phyloP scores from a whole-genome alignment of 2,329 filamentous ascomycete genomes.

The Penicillium sp. region DNA sequence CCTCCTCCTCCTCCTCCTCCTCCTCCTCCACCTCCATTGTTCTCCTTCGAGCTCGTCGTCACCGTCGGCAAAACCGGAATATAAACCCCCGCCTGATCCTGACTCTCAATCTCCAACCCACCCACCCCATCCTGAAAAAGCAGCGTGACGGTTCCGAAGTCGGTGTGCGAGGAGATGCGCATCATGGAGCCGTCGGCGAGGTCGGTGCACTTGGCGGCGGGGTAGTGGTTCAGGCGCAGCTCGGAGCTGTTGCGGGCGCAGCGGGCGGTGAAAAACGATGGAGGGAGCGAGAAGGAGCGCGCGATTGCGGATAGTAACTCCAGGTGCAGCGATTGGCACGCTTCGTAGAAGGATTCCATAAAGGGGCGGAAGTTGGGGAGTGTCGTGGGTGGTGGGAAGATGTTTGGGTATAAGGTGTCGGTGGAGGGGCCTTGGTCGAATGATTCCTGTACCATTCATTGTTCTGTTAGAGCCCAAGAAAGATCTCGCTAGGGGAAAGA shows the following conservation, averaged over 20 bases:
- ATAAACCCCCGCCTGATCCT: constrained; percentile 20
- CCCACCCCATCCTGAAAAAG: constrained; percentile 22
- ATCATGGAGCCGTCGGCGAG: constrained; percentile 9
- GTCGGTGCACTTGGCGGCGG: neutral
- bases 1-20: too few species aligned
- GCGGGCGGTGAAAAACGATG: neutral
- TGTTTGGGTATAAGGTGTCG: constrained; percentile 17
- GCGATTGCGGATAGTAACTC: constrained; percentile 14
- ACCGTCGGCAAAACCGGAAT: constrained; percentile 17
- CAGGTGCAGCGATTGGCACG: constrained; percentile 7
- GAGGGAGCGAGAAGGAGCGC: constrained; percentile 4
- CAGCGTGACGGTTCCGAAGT: constrained; percentile 21
- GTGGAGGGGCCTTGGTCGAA: constrained; percentile 16
- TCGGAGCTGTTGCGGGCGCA: constrained; percentile 15
- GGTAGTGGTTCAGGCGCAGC: constrained; percentile 21
- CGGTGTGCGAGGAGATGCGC: constrained; percentile 20
- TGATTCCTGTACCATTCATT: constrained; percentile 15
- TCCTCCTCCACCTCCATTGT: too few species aligned
- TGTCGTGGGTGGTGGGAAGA: constrained; percentile 10
- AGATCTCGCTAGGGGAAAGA: too few species aligned
- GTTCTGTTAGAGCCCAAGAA: neutral
- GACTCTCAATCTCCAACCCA: constrained; percentile 30
- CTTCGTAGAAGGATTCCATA: constrained; percentile 19
- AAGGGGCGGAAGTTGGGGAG: constrained; percentile 20
- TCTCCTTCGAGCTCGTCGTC: neutral